Conservation (phyloP, 768 basidiomycete genomes). For the Vararia minispora region DNA sequence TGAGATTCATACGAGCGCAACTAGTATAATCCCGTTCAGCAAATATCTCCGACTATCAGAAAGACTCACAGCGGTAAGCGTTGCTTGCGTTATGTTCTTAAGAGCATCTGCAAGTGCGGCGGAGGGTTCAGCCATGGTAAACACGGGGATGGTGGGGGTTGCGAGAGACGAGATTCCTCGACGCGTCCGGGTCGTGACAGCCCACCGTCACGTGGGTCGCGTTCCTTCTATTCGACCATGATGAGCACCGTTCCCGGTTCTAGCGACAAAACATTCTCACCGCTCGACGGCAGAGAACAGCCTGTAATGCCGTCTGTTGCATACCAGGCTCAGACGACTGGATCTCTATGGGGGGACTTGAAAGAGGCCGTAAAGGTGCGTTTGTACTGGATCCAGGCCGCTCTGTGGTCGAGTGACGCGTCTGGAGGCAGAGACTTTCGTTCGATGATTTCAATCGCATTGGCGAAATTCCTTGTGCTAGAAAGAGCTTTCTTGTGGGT, state of each 20-base stretch:
- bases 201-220: no score
- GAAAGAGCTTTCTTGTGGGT: conserved; percentile 63
- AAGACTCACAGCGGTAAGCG: conserved; percentile 27
- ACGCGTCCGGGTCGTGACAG: no score
- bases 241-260: no score
- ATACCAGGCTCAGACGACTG: conserved; percentile 24
- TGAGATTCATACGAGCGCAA: conserved; percentile 11
- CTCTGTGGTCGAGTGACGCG: conserved; percentile 1
- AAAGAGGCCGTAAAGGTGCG: conserved; percentile 25
- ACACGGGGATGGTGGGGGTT: no score
- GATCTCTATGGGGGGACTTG: conserved; percentile 22
- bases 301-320: no score
- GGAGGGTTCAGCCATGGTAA: conserved; percentile 18
- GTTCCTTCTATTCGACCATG: no score
- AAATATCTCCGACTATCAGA: not conserved
- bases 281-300: no score
- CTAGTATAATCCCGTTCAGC: conserved; percentile 4
- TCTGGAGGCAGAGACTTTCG: conserved; percentile 34
- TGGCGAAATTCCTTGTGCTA: conserved; percentile 64
- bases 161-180: no score
- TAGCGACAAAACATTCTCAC: no score
- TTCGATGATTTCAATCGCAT: conserved; percentile 45
- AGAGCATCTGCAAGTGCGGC: conserved; percentile 31
- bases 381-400: not conserved
- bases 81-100: conserved; percentile 28